Base-by-base conservation (phyloP, 306 rosid species). In the Ammopiptanthus mongolicus region DNA sequence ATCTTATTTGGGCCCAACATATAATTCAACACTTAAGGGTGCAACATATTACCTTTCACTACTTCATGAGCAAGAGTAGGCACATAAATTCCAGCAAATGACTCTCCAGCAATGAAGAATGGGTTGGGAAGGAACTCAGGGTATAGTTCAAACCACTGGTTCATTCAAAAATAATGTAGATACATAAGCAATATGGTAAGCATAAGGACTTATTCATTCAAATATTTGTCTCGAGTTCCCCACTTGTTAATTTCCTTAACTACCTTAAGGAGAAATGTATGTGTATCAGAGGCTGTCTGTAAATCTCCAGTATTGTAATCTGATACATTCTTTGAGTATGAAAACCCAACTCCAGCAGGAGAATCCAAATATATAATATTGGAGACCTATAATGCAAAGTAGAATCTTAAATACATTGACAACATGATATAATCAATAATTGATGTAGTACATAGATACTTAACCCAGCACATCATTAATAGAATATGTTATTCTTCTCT, bases 341-440 rank as follows among this genome's bases (percentile, higher is more conserved):
- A 90, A 7, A 81, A 69, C n/a, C 96, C 96, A 37, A 86, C 93
- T 25, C 96, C 96, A 79, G 87, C 96, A 48, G 96, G 96, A 67
- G 96, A 90, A 83, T 90, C 96, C 87, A 90, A 63, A 76, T 88
- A 88, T 84, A 90, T 79, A 44, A 90, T 78, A 66, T 85, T 90
- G 81, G 96, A 86, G 56, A 90, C 93, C 96, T 90, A 44, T 14
- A 66, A 83, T 18, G 39, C 31, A 36, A 34, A 51, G 10, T 58
- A 67, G 22, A 78, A 67, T 23, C 67, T 51, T 23, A 23, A 23
- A 23, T 23, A n/a, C n/a, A n/a, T n/a, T n/a, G n/a, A n/a, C n/a
- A n/a, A n/a, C n/a, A n/a, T n/a, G n/a, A n/a, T n/a, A n/a, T n/a
- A n/a, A n/a, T n/a, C n/a, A n/a, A n/a, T n/a, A n/a, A 23, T 41